phyloP scores from a whole-genome alignment of 1,139 yeast genomes.

The Yamadazyma sp. region DNA sequence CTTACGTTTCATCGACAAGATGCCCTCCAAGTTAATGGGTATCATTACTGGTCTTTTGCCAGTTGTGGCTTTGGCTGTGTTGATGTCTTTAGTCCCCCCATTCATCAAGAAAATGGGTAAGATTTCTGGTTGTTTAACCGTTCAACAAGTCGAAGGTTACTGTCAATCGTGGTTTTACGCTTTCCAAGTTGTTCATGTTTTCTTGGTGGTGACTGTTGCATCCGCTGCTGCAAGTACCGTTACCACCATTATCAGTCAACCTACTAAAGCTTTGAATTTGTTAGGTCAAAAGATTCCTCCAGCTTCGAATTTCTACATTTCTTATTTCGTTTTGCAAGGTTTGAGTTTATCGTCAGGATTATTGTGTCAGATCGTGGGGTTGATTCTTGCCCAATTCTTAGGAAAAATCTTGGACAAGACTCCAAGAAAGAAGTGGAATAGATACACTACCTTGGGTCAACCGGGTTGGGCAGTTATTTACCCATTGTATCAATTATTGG shows the following conservation, averaged over 20 bases:
- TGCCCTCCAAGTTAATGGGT: slow-evolving; percentile 73
- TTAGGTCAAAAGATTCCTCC: slow-evolving; percentile 64
- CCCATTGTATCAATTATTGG: slow-evolving; percentile 41
- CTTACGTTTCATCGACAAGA: slow-evolving; percentile 65
- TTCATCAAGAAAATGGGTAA: slow-evolving; percentile 67
- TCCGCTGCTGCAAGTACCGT: slow-evolving; percentile 78
- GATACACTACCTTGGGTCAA: slow-evolving; percentile 41
- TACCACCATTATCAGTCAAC: slow-evolving; percentile 55
- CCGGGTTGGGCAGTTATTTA: slow-evolving; percentile 44
- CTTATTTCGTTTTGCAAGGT: slow-evolving; percentile 50
- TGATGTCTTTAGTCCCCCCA: slow-evolving; percentile 79
- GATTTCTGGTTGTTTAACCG: slow-evolving; percentile 67
- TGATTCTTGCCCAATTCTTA: slow-evolving; percentile 46
- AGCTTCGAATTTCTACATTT: slow-evolving; percentile 69
- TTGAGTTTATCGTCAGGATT: slow-evolving; percentile 40
- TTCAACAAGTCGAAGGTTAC: slow-evolving; percentile 70
- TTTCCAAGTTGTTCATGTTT: slow-evolving; percentile 84
- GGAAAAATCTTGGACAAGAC: slow-evolving; percentile 48
- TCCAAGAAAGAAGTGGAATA: slow-evolving; percentile 50
- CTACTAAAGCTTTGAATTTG: slow-evolving; percentile 53
- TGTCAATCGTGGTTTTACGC: slow-evolving; percentile 88
- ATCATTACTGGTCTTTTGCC: slow-evolving; percentile 85
- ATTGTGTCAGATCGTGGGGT: slow-evolving; percentile 42
- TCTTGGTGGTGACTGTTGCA: slow-evolving; percentile 76
- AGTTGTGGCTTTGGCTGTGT: slow-evolving; percentile 72